Evolutionary conservation across 768 basidiomycete genomes (phyloP), one percentile per base, ranked within the genome.

Genomic region (Boletus subparvulus): DNA sequence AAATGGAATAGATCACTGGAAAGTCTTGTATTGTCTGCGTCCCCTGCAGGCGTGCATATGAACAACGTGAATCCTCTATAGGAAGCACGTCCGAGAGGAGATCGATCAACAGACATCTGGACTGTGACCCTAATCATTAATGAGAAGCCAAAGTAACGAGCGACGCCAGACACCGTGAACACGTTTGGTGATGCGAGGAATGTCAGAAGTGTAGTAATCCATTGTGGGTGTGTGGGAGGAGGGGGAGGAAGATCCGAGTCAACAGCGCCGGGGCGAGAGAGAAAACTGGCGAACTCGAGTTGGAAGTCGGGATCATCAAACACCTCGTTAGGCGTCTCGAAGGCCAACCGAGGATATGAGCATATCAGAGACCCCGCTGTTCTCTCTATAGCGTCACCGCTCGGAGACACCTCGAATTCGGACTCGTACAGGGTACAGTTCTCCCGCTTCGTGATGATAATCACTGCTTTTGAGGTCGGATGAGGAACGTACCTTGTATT

Each of bases 11-110:
- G 32, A 35, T 71, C 61, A 47, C 55, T 68, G 6, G 58, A 43
- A 36, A 61, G 45, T 17, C 61, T 17, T 0, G 5, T 4, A 2
- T 58, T 40, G 2, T 64, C 47, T 3, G 67, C 69, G 3, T 63
- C 21, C 12, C 57, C 49, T 4, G 77, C 55, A 3, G 65, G 45
- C 21, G 58, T 44, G 2, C 72, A 62, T 33, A 76, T 55, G 50
- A 81, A 66, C 49, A 74, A 81, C 3, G 80, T 74, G 65, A 83
- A 83, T 10, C 37, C 10, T 50, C 83, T 83, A 66, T 84, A 83
- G 1, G 63, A 66, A 8, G 41, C 41, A 14, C 54, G 8, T 19
- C 56, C 58, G 30, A 55, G 26, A 10, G 45, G 48, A 6, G n/a
- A n/a, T n/a, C 54, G 49, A 52, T 51, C 36, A 4, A 70, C 24